Base-by-base conservation (phyloP, 441 rosid species). In the Brassica balearica region DNA sequence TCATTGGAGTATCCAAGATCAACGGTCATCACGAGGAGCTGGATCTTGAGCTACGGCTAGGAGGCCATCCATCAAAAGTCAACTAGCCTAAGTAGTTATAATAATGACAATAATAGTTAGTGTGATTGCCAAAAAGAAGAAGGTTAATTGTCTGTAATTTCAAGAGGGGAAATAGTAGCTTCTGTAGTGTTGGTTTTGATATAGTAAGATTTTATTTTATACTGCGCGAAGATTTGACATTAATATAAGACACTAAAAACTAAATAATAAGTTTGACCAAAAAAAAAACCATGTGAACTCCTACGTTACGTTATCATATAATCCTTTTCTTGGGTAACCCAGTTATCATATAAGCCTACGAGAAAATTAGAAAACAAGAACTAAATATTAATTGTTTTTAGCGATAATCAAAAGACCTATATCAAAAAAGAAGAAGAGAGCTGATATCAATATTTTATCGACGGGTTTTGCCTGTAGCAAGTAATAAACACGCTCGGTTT, bases 31-130 rank as follows among this genome's bases (percentile, higher is more conserved):
- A 81, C 29, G 91, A 90, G 11, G 95, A 87, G 58, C 78, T 95
- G 84, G 97, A 95, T 87, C 98, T 95, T 81, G 98, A 95, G 89
- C 94, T 95, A 74, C 86, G 97, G 89, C 97, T 95, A 76, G 98
- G 98, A 64, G 83, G 25, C 79, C 76, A 75, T 56, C 72, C 82
- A 3, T 69, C 82, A 34, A 74, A 79, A 12, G 78, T 82, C 71
- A 82, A 72, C 61, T 82, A 78, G 77, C 25, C 29, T 71, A 69
- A 73, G 25, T 75, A 46, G 12, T 55, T 17, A 55, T 64, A 63
- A 53, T 55, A 74, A 68, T 22, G 64, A 12, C 55, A 55, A 80
- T 46, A 60, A 48, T 80, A 71, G 46, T 71, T 70, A 65, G 61
- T 80, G 73, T 74, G 68, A 56, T 80, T 32, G 75, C 58, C 61